Evolutionary conservation across 2,329 filamentous ascomycete species (phyloP), one percentile per base, ranked within the genome.

Genomic region (Fusarium guadeloupense): DNA sequence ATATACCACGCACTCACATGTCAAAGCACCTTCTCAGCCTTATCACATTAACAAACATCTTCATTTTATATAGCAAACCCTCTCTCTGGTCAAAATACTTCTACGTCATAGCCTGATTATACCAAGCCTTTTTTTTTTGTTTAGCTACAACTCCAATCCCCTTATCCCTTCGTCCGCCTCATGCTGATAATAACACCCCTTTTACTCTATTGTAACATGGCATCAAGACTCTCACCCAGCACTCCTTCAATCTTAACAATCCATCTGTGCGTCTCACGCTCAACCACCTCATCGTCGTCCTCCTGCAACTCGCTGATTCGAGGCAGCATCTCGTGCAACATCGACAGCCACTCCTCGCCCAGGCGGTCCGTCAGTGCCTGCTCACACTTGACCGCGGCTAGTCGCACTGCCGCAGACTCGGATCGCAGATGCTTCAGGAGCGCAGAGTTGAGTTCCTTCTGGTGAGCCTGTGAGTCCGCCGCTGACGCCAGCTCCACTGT

Each of bases 301-400:
- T 99, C 95, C 78, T 97, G 90, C 71, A 97, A 76, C 79, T 99
- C 95, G 71, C 92, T 96, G 69, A 99, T 97, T 64, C 94, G 92
- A 17, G 96, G 94, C 74, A 99, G 78, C 90, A 97, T 98, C 83
- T 99, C 95, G 0, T 94, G 92, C 72, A 98, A 76, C 80, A 96
- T 85, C 2, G 88, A 85, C 56, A 99, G 78, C 95, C 95, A 99
- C 72, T 99, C 95, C 74, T 98, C 93, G 55, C 93, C 93, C 21
- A 98, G 78, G 41, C 86, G 82, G 66, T 90, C 87, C 12, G 93
- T 96, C 61, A 98, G 80, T 13, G 84, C 85, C 72, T 93, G 89
- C 78, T 98, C 87, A 66, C 89, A 89, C 76, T 88, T 88, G 30
- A 99, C 89, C 1, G 92, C 92, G 2, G 91, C 92, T 28, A 98